Base-by-base conservation (phyloP, 257 asterid species). In the Penstemon barbatus region DNA sequence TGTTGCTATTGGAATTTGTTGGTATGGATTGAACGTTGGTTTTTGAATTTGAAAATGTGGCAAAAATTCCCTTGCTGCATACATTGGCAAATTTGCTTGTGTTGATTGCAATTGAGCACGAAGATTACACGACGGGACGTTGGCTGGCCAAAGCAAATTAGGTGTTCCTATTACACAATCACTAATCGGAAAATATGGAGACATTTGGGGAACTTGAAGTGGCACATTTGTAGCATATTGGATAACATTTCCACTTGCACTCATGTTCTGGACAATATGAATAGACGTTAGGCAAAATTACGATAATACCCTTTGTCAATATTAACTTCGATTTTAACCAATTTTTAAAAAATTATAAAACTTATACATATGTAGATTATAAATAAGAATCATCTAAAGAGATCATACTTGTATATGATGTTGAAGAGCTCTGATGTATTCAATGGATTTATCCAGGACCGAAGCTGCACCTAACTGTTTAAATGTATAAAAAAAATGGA, bases 391-490 rank as follows among this genome's bases (percentile, higher is more conserved):
- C 19, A 45, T 5, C 11, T 0, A 53, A 13, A 1, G 8, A 54
- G 36, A 11, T 54, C 4, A 40, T 3, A 55, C 61, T 12, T 55
- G 61, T 55, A 55, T 6, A 2, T 55, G 61, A 55, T 55, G 41
- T 40, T 55, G 61, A 19, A 55, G 61, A n/a, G 41, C 7, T 55
- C 61, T 19, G 61, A 55, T 55, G 61, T 55, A 55, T 3, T 55
- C 61, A 7, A 55, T 55, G 36, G 61, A 55, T 12, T 55, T 55
- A 25, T 55, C 61, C 61, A 55, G 40, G 12, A 55, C 61, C 41
- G 61, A 55, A 19, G 11, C 61, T 33, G 3, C 61, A 25, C 61
- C 41, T 13, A 55, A 19, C 61, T 55, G 61, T 19, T 53, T 19
- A 4, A 19, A 19, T 55, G 6, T n/a, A 55, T 7, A 5, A 55